phyloP scores from a whole-genome alignment of 371 early-diverging fungal species.

The Zancudomyces culisetae region DNA sequence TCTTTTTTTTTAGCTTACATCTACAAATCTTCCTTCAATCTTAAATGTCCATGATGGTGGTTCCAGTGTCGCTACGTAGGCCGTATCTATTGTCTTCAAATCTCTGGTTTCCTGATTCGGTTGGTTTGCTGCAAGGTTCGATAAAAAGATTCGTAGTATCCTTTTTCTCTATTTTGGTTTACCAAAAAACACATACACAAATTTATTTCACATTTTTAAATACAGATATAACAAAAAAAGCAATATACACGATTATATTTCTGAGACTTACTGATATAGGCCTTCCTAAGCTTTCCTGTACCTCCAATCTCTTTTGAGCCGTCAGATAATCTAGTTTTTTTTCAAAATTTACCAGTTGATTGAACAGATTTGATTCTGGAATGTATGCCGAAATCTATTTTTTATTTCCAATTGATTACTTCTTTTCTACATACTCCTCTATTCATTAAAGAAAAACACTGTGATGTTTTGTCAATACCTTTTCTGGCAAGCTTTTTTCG shows the following conservation, averaged over 20 bases:
- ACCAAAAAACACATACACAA: constrained; percentile 4
- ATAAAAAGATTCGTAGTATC: constrained; percentile 71
- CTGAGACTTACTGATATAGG: constrained; percentile 30
- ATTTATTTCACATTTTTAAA: neutral
- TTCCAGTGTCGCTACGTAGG: constrained; percentile 19
- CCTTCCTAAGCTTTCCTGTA: constrained; percentile 61
- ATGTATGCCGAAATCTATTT: constrained; percentile 75
- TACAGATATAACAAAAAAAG: neutral
- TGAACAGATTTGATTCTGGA: constrained; percentile 78
- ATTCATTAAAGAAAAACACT: too few species aligned
- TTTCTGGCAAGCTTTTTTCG: neutral
- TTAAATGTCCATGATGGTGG: constrained; percentile 82
- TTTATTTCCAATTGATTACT: too few species aligned
- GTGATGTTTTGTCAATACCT: neutral
- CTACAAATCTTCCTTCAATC: constrained; percentile 74
- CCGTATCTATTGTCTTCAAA: neutral
- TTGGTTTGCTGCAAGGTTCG: constrained; percentile 66
- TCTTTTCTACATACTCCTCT: too few species aligned
- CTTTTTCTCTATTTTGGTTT: constrained; percentile 56
- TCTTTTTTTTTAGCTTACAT: constrained; percentile 27
- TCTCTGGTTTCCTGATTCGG: too few species aligned
- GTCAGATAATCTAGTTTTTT: constrained; percentile 73
- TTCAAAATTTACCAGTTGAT: constrained; percentile 67
- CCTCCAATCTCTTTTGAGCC: constrained; percentile 68
- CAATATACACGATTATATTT: constrained; percentile 21